phyloP scores from a whole-genome alignment of 2,329 filamentous ascomycete genomes.

The Botrytis fabae region DNA sequence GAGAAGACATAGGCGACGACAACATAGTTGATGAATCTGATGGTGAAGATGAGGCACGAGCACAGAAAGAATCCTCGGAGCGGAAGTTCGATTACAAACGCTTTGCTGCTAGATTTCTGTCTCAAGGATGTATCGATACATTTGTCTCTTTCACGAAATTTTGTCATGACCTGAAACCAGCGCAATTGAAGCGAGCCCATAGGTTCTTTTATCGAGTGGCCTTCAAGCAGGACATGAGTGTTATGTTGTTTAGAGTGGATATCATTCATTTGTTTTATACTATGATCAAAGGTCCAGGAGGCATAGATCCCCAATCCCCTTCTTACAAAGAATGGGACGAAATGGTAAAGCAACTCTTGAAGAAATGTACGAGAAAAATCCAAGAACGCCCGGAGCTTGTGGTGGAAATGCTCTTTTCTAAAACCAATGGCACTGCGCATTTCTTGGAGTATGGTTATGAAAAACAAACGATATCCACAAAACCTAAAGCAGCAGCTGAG shows the following conservation, averaged over 20 bases:
- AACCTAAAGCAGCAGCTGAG: conserved; percentile 72
- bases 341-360: conserved; percentile 79
- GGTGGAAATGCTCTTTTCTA: conserved; percentile 93
- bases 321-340: conserved; percentile 89
- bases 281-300: conserved; percentile 86
- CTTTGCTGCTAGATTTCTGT: conserved; percentile 78
- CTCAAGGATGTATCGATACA: conserved; percentile 83
- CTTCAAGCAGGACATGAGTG: conserved; percentile 90
- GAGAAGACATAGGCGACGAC: conserved; percentile 45
- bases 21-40: conserved; percentile 64
- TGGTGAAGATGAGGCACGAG: conserved; percentile 71
- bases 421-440: conserved; percentile 77
- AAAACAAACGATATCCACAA: conserved; percentile 67
- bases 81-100: conserved; percentile 91
- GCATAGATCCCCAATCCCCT: conserved; percentile 65
- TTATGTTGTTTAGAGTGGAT: conserved; percentile 87
- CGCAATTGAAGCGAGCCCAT: conserved; percentile 87
- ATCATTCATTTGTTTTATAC: conserved; percentile 85
- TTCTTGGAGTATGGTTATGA: conserved; percentile 92
- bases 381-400: conserved; percentile 82
- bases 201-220: conserved; percentile 91
- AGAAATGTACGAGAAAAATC: conserved; percentile 79
- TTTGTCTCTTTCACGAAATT: conserved; percentile 78
- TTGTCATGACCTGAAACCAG: conserved; percentile 75
- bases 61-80: conserved; percentile 72